Percentiles rank a stretch among this genome's conserved stretches.
These are phyloP conservation scores for Claviceps spartinae DNA, from an alignment of 2,329 filamentous ascomycete genomes.

Conservation along the genomic window DNA sequence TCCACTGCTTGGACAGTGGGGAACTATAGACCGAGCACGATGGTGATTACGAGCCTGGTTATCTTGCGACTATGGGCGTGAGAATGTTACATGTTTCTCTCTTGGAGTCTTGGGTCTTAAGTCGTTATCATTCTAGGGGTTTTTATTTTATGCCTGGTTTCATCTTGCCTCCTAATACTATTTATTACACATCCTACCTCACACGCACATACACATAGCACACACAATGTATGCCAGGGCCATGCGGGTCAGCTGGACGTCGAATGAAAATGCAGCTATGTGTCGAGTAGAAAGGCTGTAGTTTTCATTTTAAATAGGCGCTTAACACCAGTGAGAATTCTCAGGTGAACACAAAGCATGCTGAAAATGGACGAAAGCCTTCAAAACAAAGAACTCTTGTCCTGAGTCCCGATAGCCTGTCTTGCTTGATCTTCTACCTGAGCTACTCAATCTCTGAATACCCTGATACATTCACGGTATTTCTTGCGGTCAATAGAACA, in stretches of 20 bases:
- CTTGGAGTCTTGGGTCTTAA: constrained; percentile 25
- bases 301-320: not conserved
- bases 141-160: constrained; percentile 12
- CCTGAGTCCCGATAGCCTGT: not conserved
- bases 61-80: constrained; percentile 14
- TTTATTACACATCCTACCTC: not conserved
- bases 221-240: not conserved
- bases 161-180: constrained; percentile 11
- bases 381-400: not conserved
- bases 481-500: not conserved
- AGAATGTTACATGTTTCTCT: constrained; percentile 23
- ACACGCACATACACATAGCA: not conserved
- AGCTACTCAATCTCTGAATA: not conserved
- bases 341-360: not conserved
- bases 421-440: too few species aligned
- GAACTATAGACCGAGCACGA: constrained; percentile 13
- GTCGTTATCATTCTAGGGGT: constrained; percentile 20
- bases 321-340: not conserved
- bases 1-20: not conserved
- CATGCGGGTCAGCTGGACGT: not conserved
- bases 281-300: not conserved
- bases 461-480: not conserved
- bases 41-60: constrained; percentile 11
- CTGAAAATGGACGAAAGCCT: not conserved
- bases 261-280: not conserved